Percentiles rank a stretch among this genome's conserved stretches.
These are phyloP conservation scores for Hepatocystis sp. DNA, from an alignment of 169 alveolate genomes.

Conservation along the genomic window DNA sequence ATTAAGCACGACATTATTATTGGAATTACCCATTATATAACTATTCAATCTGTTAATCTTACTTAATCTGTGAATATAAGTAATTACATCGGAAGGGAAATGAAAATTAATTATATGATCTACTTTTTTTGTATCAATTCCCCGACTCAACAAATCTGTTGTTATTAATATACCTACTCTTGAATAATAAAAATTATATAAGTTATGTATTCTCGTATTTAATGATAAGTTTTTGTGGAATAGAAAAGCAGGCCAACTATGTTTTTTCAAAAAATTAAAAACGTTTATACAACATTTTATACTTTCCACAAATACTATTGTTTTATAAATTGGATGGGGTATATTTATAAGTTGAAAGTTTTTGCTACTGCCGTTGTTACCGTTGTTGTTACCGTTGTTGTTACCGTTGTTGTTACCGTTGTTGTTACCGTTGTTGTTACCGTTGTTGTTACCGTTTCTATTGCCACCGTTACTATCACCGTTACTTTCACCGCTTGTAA, in stretches of 20 bases:
- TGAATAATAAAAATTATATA: slow-evolving; percentile 74
- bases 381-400: neutral
- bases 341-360: slow-evolving; percentile 14
- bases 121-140: slow-evolving; percentile 76
- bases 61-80: slow-evolving; percentile 80
- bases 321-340: slow-evolving; percentile 19
- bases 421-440: neutral
- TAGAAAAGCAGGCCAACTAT: slow-evolving; percentile 83
- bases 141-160: slow-evolving; percentile 83
- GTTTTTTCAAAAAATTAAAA: slow-evolving; percentile 60
- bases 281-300: slow-evolving; percentile 44
- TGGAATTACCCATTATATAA: too few relatives aligned
- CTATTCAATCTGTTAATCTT: slow-evolving; percentile 18
- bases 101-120: slow-evolving; percentile 82
- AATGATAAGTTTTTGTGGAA: slow-evolving; percentile 82
- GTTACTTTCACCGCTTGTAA: too few relatives aligned
- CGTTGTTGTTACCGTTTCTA: too few relatives aligned
- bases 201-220: slow-evolving; percentile 80
- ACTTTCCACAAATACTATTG: slow-evolving; percentile 50
- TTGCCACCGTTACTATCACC: too few relatives aligned
- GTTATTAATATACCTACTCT: slow-evolving; percentile 74
- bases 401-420: neutral
- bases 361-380: slow-evolving; percentile 1
- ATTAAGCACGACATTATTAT: neutral
- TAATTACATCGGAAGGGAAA: slow-evolving; percentile 80